Evolutionary conservation across 1,284 basidiomycete genomes (phyloP), one percentile per base, ranked within the genome.

Genomic region (Schizopora paradoxa): DNA sequence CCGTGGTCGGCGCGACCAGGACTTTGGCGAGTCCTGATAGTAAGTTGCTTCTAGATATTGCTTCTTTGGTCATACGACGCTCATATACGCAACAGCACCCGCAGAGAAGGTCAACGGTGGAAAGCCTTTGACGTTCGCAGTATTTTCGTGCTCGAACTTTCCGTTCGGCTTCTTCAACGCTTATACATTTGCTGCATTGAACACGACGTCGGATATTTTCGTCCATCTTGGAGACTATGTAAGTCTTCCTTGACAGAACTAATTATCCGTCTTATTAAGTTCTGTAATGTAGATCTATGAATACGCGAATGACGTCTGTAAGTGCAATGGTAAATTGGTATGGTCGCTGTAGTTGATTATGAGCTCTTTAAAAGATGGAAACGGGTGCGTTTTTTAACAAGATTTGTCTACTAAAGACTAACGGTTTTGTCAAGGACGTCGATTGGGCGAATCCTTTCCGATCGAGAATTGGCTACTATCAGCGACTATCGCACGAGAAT

Each of bases 21-120:
- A 78, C 76, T 0, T 57, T 77, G n/a, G 61, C 75, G 1, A 61
- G 56, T 45, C 63, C 70, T 4, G 56, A 73, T 43, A 76, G 72
- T 76, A 54, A 43, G 68, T 57, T 7, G 21, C 27, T 37, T 35
- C 11, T 22, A 35, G 7, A 10, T 3, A 22, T 19, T 13, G 2
- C 2, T 35, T 5, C 7, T 3, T 10, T 35, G 18, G 6, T 10
- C 14, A 35, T n/a, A 19, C 33, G 2, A 34, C 10, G 18, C 14
- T 23, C 25, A 4, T 16, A 40, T 22, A 6, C 40, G 39, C 51
- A 18, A 57, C 27, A 48, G 46, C 61, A n/a, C 57, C 57, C n/a
- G 54, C 55, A 4, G 58, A 58, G 4, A 38, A 41, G 45, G 64
- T 65, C 53, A 63, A 62, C 42, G 55, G 58, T 19, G 51, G 53